A percentile compares a stretch with the other conserved stretches of the same genome.
Evolutionary conservation across 2,329 filamentous ascomycete species (phyloP).

Genomic region (Ceratocystis destructans): DNA sequence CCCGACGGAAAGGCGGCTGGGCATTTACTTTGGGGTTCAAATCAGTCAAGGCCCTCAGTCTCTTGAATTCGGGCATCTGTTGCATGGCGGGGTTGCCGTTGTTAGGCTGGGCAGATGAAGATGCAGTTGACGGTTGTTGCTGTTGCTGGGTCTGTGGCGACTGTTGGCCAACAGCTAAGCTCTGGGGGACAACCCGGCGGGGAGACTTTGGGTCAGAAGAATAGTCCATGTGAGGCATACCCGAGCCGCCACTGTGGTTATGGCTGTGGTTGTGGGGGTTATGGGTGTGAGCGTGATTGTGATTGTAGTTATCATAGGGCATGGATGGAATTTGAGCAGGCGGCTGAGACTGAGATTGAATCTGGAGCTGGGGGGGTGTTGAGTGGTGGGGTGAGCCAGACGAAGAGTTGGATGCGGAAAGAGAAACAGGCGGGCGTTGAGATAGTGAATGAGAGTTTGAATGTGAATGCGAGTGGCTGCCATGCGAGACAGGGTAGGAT

Average conservation of each 20-base stretch:
- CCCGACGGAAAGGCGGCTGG: conserved; percentile 82
- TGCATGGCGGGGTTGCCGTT: conserved; percentile 40
- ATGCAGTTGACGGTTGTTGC: not conserved
- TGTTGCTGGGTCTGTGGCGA: conserved; percentile 19
- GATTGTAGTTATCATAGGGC: conserved; percentile 50
- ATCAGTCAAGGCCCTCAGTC: conserved; percentile 57
- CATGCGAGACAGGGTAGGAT: conserved; percentile 8
- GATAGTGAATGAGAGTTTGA: conserved; percentile 20
- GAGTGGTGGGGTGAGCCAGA: conserved; percentile 18
- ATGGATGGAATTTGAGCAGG: conserved; percentile 17
- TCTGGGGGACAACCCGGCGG: conserved; percentile 37
- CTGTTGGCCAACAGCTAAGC: conserved; percentile 22
- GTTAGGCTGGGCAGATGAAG: conserved; percentile 9
- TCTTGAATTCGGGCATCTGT: conserved; percentile 77
- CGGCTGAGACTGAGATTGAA: conserved; percentile 17
- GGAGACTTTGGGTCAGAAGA: conserved; percentile 43
- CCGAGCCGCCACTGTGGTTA: conserved; percentile 1
- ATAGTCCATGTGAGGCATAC: conserved; percentile 49
- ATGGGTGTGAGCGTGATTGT: not conserved
- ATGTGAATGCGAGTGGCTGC: conserved; percentile 27
- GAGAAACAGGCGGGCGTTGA: conserved; percentile 58
- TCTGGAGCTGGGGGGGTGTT: conserved; percentile 15
- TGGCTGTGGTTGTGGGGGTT: not conserved
- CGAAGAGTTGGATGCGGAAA: conserved; percentile 43
- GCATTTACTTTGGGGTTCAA: conserved; percentile 69